Evolutionary conservation across 177 flowering plant genomes (phyloP).

Genomic region (Vitis hybrid): DNA sequence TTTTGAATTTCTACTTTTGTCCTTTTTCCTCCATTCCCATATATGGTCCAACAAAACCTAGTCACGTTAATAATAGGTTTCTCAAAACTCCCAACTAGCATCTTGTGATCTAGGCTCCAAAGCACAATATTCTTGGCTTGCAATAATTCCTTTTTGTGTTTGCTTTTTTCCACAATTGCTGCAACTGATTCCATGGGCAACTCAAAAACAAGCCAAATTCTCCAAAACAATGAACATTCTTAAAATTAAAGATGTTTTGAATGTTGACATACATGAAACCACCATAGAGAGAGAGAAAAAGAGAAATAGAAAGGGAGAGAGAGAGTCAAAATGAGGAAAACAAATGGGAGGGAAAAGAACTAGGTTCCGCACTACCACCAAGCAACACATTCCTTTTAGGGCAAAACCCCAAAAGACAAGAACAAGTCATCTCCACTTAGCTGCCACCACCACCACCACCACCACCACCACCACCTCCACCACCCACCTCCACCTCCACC

Average conservation of each 20-base stretch:
- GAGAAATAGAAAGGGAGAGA: background rate
- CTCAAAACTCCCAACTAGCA: too few species aligned
- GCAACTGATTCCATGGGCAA: too few species aligned
- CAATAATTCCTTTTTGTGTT: too few species aligned
- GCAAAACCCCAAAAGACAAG: conserved; percentile 22
- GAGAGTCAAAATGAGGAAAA: background rate
- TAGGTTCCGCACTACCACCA: conserved; percentile 17
- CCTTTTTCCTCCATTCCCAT: too few species aligned
- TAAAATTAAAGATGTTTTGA: background rate
- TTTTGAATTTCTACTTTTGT: too few species aligned
- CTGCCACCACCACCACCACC: conserved; percentile 5
- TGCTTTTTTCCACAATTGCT: too few species aligned
- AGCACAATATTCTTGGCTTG: too few species aligned
- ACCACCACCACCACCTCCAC: background rate
- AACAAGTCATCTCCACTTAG: conserved; percentile 14
- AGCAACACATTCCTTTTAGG: conserved; percentile 24
- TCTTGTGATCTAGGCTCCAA: too few species aligned
- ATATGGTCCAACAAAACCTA: too few species aligned
- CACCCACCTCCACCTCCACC: background rate
- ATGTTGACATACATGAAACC: conserved; percentile 3
- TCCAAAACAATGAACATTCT: background rate
- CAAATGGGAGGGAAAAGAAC: conserved; percentile 5
- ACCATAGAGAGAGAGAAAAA: background rate
- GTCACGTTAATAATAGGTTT: too few species aligned
- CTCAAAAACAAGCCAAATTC: too few species aligned